Conservation (phyloP, 768 basidiomycete genomes). For the Trichaptum fuscoviolaceum region DNA sequence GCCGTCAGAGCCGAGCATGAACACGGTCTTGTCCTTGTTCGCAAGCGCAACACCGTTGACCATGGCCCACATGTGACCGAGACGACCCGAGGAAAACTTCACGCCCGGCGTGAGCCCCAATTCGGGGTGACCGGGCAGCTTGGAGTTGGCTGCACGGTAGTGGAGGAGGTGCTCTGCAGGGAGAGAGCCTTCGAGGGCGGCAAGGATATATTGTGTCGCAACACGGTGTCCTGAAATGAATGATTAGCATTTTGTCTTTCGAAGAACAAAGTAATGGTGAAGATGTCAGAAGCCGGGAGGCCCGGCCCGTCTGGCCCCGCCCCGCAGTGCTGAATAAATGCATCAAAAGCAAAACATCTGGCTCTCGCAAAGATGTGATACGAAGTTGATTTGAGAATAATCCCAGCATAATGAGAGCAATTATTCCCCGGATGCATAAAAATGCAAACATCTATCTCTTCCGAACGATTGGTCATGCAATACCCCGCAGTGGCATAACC, state of each 20-base stretch:
- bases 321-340: neutral
- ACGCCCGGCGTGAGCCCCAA: constrained; percentile 87
- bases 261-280: neutral
- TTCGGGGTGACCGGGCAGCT: constrained; percentile 87
- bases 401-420: too few species aligned
- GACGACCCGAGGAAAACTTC: constrained; percentile 90
- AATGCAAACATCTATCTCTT: neutral
- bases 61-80: constrained; percentile 87
- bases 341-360: neutral
- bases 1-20: constrained; percentile 84
- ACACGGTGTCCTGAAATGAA: constrained; percentile 69
- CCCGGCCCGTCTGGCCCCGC: too few species aligned
- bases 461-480: neutral
- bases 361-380: too few species aligned
- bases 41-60: constrained; percentile 84
- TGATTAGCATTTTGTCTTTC: constrained; percentile 10
- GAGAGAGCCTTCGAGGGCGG: constrained; percentile 68
- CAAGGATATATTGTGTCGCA: constrained; percentile 81
- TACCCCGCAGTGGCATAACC: neutral
- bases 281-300: neutral
- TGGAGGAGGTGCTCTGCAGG: constrained; percentile 74
- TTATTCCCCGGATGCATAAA: too few species aligned
- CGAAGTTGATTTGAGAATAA: too few species aligned
- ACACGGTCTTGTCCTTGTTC: constrained; percentile 69
- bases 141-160: constrained; percentile 82